Base-by-base conservation (phyloP, 1,284 basidiomycete genomes). In the Coniophora puteana region DNA sequence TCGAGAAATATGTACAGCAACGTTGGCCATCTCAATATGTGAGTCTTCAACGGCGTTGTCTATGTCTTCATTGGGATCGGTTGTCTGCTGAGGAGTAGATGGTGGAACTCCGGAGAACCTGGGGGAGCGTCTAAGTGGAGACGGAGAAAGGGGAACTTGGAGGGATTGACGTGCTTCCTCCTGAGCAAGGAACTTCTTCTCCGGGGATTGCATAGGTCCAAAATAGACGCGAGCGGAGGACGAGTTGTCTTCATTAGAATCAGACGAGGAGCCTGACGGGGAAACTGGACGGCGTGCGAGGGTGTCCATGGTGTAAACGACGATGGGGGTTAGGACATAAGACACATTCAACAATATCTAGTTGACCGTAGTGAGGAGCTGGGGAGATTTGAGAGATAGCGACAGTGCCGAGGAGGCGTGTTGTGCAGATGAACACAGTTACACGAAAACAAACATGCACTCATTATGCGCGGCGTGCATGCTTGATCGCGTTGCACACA, bases 141-240 rank as follows among this genome's bases (percentile, higher is more conserved):
- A 57, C 41, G 51, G 27, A 47, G 45, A 17, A 48, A 53, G 38
- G 51, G 50, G 41, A 26, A 44, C 51, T 52, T 62, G 59, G 54
- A 50, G 46, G 50, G 54, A 45, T 49, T 51, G 52, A 30, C 53
- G 54, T 49, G 65, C 59, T 41, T 66, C 49, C 49, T 57, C 45
- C 23, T 55, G 31, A 37, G 59, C 40, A 31, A 37, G 51, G 48
- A 72, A 67, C 47, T 64, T 66, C 54, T 72, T 76, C 61, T 80
- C 78, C 20, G 78, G 77, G 14, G 80, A 76, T 47, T 65, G 69
- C 17, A 76, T 50, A 29, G 75, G 71, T 13, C 74, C 78, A 55
- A 78, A 76, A 55, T 75, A 71, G 23, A 76, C 60, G 47, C 67
- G 67, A 14, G 68, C 62, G 21, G 61, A 51, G 29, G 67, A 59